phyloP scores from a whole-genome alignment of 768 basidiomycete species.

The Flagelloscypha sp. region DNA sequence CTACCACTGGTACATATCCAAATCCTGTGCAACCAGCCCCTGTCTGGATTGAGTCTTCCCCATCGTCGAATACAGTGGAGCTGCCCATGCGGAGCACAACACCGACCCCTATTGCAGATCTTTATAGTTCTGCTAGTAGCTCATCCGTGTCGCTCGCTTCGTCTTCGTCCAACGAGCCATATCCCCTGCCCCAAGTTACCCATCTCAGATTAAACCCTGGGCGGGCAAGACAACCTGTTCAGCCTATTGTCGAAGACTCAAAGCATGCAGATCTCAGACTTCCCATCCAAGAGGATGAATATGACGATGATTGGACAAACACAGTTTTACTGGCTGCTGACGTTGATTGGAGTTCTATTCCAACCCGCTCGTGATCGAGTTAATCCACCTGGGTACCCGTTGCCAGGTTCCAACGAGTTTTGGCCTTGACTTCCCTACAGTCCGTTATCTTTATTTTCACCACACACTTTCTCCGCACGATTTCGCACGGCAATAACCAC shows the following conservation, averaged over 20 bases:
- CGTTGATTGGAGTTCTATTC: too few relatives aligned
- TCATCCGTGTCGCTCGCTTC: conserved; percentile 12
- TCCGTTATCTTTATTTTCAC: too few relatives aligned
- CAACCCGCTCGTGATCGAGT: too few relatives aligned
- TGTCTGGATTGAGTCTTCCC: conserved; percentile 8
- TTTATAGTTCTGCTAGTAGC: conserved; percentile 18
- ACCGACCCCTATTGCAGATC: conserved; percentile 30
- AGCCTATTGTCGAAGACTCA: conserved; percentile 38
- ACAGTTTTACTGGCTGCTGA: conserved; percentile 70
- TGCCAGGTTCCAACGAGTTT: too few relatives aligned
- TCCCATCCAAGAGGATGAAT: conserved; percentile 31
- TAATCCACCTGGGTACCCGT: too few relatives aligned
- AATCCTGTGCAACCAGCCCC: conserved; percentile 16
- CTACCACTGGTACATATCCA: conserved; percentile 6
- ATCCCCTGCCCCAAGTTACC: conserved; percentile 1
- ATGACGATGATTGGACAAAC: conserved; percentile 62
- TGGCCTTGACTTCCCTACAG: too few relatives aligned
- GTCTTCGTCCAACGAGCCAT: conserved; percentile 13
- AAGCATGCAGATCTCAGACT: conserved; percentile 29
- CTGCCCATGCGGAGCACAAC: conserved; percentile 9
- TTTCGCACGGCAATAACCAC: too few relatives aligned
- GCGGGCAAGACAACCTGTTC: conserved; percentile 14
- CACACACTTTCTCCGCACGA: too few relatives aligned
- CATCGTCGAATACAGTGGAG: conserved; percentile 3
- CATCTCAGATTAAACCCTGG: conserved; percentile 10